Conservation (phyloP, 768 basidiomycete genomes). For the Lactarius indigo region DNA sequence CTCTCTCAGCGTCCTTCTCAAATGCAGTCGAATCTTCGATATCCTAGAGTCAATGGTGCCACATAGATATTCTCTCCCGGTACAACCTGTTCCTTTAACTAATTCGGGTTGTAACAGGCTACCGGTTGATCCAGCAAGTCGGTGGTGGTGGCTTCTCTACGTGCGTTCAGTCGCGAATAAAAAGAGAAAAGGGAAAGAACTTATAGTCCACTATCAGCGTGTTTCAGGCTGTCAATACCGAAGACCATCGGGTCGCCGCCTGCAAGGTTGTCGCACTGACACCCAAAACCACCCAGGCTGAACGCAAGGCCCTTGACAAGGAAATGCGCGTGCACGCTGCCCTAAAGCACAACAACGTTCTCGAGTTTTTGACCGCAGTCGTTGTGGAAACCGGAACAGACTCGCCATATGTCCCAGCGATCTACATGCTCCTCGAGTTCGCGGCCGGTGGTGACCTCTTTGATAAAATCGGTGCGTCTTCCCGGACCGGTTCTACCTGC, state of each 20-base stretch:
- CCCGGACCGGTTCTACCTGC: conserved; percentile 3
- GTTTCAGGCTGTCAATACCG: conserved; percentile 72
- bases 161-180: conserved; percentile 36
- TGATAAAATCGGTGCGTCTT: conserved; percentile 88
- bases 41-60: conserved; percentile 24
- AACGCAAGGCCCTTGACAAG: conserved; percentile 81
- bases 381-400: conserved; percentile 63
- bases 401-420: conserved; percentile 61
- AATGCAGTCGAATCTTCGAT: conserved; percentile 20
- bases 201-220: conserved; percentile 49
- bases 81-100: not conserved
- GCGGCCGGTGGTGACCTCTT: conserved; percentile 95
- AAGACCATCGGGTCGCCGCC: conserved; percentile 67
- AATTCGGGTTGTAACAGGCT: conserved; percentile 44
- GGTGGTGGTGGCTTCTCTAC: conserved; percentile 87
- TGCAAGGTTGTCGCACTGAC: conserved; percentile 80
- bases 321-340: conserved; percentile 88
- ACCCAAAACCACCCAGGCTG: conserved; percentile 55
- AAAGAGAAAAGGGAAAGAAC: not conserved
- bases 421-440: conserved; percentile 91
- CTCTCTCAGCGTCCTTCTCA: not conserved
- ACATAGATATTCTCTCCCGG: not conserved
- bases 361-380: conserved; percentile 79
- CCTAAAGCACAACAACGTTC: conserved; percentile 73
- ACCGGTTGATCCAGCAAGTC: conserved; percentile 65